Evolutionary conservation across 106 monocot species (phyloP), one percentile per base, ranked within the genome.

Genomic region (Allium fistulosum): DNA sequence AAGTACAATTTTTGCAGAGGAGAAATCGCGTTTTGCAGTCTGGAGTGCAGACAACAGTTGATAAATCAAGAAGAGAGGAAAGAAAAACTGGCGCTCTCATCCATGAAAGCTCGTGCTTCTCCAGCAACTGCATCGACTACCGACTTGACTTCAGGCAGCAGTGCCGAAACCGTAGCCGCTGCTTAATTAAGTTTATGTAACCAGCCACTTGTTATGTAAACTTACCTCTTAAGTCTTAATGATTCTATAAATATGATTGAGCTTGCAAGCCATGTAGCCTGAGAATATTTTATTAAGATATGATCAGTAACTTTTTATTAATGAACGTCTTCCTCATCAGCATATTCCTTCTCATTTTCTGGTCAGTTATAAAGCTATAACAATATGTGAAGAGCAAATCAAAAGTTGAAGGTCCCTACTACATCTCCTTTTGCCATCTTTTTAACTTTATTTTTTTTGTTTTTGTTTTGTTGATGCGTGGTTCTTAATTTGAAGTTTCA

Each of bases 21-120:
- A n/a, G 88, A 88, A 61, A 74, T 81, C 7, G 88, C 84, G 2
- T 86, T 77, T 69, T 86, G 86, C 77, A 86, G 86, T 61, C 22
- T 78, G 17, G 86, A 86, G 58, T 86, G 86, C 63, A 55, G 86
- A 55, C 67, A 82, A 48, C 72, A 86, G 67, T 81, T 82, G 53
- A 86, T 86, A 7, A 78, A 68, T 27, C 46, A 68, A 8, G 85
- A 85, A 17, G 85, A 87, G 69, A 28, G 72, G 26, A 83, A 79
- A 57, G 84, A 81, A 16, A 88, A 84, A 76, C 69, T 62, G 26
- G 76, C 62, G 2, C 18, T 81, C 18, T 14, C 66, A 12, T 68
- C 76, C 13, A 69, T 72, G 22, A 74, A 69, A 56, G 62, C 37
- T 9, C 66, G 75, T 4, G 10, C 59, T 0, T 50, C 65, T 0